phyloP scores from a whole-genome alignment of 495 filamentous ascomycete genomes.

The Annulohypoxylon nitens region DNA sequence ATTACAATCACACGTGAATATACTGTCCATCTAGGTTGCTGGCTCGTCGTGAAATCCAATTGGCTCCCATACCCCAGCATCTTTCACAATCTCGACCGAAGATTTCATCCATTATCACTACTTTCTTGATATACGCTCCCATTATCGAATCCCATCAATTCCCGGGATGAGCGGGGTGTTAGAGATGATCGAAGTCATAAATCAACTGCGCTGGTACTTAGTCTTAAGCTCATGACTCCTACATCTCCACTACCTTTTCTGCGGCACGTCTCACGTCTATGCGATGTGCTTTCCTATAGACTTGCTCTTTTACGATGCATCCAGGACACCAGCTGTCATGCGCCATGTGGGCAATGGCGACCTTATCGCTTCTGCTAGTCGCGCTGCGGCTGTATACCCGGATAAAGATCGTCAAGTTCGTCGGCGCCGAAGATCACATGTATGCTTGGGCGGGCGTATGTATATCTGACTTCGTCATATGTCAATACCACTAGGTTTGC shows the following conservation, averaged over 20 bases:
- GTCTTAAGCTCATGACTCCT: conserved; percentile 23
- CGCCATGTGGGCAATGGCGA: conserved; percentile 56
- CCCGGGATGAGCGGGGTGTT: conserved; percentile 19
- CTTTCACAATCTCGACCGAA: conserved; percentile 38
- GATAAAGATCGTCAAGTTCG: conserved; percentile 53
- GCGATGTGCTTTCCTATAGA: conserved; percentile 18
- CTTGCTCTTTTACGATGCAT: conserved; percentile 36
- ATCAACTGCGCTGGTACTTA: conserved; percentile 3
- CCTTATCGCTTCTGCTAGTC: conserved; percentile 49
- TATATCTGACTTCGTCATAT: neutral
- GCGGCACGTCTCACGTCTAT: conserved; percentile 28
- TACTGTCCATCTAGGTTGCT: neutral
- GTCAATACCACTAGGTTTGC: neutral
- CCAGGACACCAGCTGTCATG: conserved; percentile 50
- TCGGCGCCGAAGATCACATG: conserved; percentile 56
- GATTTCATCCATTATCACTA: conserved; percentile 23
- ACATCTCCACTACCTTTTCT: conserved; percentile 1
- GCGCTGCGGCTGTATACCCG: conserved; percentile 56
- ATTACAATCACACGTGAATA: conserved; percentile 28
- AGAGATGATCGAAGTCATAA: conserved; percentile 12
- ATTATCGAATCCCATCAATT: conserved; percentile 13
- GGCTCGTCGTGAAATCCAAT: conserved; percentile 23
- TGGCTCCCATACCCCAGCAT: conserved; percentile 27
- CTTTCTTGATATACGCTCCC: neutral
- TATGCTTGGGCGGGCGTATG: conserved; percentile 51